Evolutionary conservation across 177 flowering plant species (phyloP).

Genomic region (Vitis hybrid): DNA sequence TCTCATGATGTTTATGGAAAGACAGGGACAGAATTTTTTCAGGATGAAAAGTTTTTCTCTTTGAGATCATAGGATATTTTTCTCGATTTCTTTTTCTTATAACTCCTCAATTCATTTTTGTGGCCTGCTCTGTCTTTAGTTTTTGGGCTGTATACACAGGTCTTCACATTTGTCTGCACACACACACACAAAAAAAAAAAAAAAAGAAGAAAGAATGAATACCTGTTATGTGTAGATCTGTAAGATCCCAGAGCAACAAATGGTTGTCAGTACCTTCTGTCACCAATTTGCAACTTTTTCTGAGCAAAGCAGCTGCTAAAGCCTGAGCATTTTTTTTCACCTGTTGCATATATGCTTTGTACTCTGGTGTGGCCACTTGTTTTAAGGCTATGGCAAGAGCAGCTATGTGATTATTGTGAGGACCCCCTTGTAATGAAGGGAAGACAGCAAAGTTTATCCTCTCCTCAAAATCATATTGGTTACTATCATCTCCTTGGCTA

Average conservation of each 20-base stretch:
- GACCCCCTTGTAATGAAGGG: conserved; percentile 89
- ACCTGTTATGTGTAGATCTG: conserved; percentile 74
- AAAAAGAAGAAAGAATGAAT: background rate
- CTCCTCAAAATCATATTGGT: conserved; percentile 73
- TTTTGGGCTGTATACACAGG: too few relatives aligned
- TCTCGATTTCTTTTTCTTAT: too few relatives aligned
- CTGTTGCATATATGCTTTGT: conserved; percentile 75
- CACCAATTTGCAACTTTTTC: conserved; percentile 73
- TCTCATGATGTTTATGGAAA: too few relatives aligned
- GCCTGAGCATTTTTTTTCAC: conserved; percentile 85
- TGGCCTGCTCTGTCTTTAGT: too few relatives aligned
- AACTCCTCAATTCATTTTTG: too few relatives aligned
- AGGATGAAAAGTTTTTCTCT: too few relatives aligned
- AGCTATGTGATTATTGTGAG: conserved; percentile 88
- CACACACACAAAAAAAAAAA: background rate
- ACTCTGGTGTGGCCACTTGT: conserved; percentile 74
- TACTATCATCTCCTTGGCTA: conserved; percentile 40
- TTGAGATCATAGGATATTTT: too few relatives aligned
- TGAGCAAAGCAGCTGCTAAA: conserved; percentile 63
- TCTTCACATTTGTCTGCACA: too few relatives aligned
- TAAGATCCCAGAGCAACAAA: conserved; percentile 83
- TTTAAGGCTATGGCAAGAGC: conserved; percentile 86
- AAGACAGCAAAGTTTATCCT: conserved; percentile 82
- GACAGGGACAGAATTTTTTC: too few relatives aligned
- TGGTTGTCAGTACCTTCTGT: conserved; percentile 94